Base-by-base conservation (phyloP, 257 asterid species). In the Gentiana dahurica region DNA sequence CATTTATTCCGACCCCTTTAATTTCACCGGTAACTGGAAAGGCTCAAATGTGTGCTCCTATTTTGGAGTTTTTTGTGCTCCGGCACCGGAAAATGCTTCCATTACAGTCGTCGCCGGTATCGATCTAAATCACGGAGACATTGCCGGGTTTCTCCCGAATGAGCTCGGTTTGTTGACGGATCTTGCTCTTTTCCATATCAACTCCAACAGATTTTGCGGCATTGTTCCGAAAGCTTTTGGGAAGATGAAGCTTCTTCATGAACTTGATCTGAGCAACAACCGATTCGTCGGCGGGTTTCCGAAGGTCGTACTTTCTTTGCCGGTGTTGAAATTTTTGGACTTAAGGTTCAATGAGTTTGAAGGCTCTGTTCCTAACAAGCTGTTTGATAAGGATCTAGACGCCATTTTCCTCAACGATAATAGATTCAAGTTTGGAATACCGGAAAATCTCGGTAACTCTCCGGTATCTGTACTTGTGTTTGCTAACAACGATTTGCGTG, bases 231-330 rank as follows among this genome's bases (percentile, higher is more conserved):
- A 58, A 12, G 68, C 76, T 1, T 77, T 85, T 65, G 58, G 43
- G 54, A 70, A 61, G 3, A 44, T 85, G 64, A 75, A 70, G 48
- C 81, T 68, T 12, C 80, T 82, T 0, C 67, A 59, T 48, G 95
- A 85, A 78, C 82, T 85, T 3, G 95, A 85, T 54, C 48, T 82
- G 4, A 82, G 95, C 34, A 85, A 82, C 63, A 85, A 85, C 36
- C 73, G 95, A 3, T 80, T 85, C 43, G 93, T 73, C 0, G 95
- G 95, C 0, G 83, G 81, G 0, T 85, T 85, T 12, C 95, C 95
- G 3, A 37, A 8, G 12, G 89, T 80, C 4, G 89, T 82, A 15
- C 73, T 85, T 12, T 68, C 79, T 0, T 38, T 82, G 57, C 89
- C 83, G 34, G 48, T 61, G 1, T 63, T 85, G 43, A 85, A 78